phyloP scores from a whole-genome alignment of 495 filamentous ascomycete genomes.

The Penicillium samsonianum region DNA sequence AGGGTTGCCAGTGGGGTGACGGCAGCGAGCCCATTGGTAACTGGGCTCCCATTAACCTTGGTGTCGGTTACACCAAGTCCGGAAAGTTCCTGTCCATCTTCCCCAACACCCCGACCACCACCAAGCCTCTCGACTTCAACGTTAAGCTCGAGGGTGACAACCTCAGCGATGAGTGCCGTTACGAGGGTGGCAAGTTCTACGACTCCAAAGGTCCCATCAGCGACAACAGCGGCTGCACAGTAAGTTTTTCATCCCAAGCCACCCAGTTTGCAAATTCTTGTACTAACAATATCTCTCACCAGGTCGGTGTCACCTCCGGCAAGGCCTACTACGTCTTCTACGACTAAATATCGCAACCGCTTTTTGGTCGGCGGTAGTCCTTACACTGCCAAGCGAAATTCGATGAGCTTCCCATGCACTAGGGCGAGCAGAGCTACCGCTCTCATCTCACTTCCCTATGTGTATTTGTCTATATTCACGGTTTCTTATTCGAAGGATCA shows the following conservation, averaged over 20 bases:
- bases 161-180: slow-evolving; percentile 67
- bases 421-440: slow-evolving; percentile 17
- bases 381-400: slow-evolving; percentile 8
- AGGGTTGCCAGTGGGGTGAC: slow-evolving; percentile 81
- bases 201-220: slow-evolving; percentile 40
- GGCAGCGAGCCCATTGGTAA: slow-evolving; percentile 68
- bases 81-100: slow-evolving; percentile 85
- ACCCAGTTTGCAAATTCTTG: not conserved
- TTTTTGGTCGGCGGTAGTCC: slow-evolving; percentile 8
- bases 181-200: slow-evolving; percentile 61
- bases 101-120: slow-evolving; percentile 65
- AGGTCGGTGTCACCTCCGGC: slow-evolving; percentile 51
- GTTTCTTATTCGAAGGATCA: slow-evolving; percentile 29
- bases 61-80: slow-evolving; percentile 64
- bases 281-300: slow-evolving; percentile 15
- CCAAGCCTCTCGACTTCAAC: slow-evolving; percentile 66
- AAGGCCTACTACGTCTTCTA: slow-evolving; percentile 49
- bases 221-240: slow-evolving; percentile 65
- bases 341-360: slow-evolving; percentile 22
- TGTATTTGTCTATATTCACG: slow-evolving; percentile 34
- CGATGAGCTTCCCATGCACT: slow-evolving; percentile 17
- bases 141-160: slow-evolving; percentile 69
- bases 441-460: slow-evolving; percentile 20
- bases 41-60: slow-evolving; percentile 87
- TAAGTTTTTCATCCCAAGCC: slow-evolving; percentile 35